Percentiles rank a stretch among this genome's conserved stretches.
Evolutionary conservation across 768 basidiomycete species (phyloP).

Genomic region (Glaciozyma antarctica): DNA sequence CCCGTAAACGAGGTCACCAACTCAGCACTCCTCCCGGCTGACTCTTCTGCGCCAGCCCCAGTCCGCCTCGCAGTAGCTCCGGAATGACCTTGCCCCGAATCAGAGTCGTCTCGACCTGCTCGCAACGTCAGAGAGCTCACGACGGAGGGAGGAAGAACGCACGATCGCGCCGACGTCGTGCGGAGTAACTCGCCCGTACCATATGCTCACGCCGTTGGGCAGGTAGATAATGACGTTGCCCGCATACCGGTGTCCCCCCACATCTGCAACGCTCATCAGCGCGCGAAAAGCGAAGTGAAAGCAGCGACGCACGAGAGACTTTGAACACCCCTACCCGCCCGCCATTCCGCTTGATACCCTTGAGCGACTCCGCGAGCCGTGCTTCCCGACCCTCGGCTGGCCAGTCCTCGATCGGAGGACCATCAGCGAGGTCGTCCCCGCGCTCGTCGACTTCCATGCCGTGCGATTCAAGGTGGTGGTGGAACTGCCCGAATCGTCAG

Average conservation of each 20-base stretch:
- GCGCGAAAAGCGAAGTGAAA: not conserved
- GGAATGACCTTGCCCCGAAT: slow-evolving; percentile 74
- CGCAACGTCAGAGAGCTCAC: not conserved
- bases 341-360: slow-evolving; percentile 43
- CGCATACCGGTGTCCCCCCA: not conserved
- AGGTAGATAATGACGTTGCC: slow-evolving; percentile 31
- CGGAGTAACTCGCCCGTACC: slow-evolving; percentile 80
- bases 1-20: slow-evolving; percentile 36
- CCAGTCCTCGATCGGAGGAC: slow-evolving; percentile 55
- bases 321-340: slow-evolving; percentile 72
- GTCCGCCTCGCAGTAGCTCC: slow-evolving; percentile 71
- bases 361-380: slow-evolving; percentile 47
- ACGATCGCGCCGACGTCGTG: slow-evolving; percentile 80
- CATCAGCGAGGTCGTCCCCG: slow-evolving; percentile 41
- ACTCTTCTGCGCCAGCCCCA: slow-evolving; percentile 50
- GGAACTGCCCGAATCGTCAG: slow-evolving; percentile 30
- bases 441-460: slow-evolving; percentile 20
- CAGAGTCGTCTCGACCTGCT: slow-evolving; percentile 61
- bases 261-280: not conserved
- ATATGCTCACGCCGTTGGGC: slow-evolving; percentile 24
- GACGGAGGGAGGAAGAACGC: not conserved
- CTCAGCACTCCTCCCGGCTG: slow-evolving; percentile 33
- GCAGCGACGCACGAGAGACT: slow-evolving; percentile 38
- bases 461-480: slow-evolving; percentile 30
- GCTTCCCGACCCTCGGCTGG: slow-evolving; percentile 42